A percentile compares a stretch with the other conserved stretches of the same genome.
These are phyloP conservation scores for Candida ponderosae DNA, from an alignment of 805 yeast genomes.

Conservation along the genomic window DNA sequence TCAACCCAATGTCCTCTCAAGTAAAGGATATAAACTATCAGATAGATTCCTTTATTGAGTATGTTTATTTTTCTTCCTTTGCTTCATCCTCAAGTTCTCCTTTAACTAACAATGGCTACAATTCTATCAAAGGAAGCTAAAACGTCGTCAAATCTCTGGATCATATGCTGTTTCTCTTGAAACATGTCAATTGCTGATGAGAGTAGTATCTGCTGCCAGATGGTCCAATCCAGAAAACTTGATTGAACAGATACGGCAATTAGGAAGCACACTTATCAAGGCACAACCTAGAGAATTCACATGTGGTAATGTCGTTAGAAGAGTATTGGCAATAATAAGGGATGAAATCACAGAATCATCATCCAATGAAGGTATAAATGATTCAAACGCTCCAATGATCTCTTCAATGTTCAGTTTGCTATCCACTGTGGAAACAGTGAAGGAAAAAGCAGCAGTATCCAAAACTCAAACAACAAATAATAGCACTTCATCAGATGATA, in stretches of 20 bases:
- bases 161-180: constrained; percentile 79
- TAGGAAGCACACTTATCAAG: constrained; percentile 61
- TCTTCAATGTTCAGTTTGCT: constrained; percentile 83
- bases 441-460: constrained; percentile 8
- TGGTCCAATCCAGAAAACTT: constrained; percentile 77
- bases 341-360: constrained; percentile 67
- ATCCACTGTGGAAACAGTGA: constrained; percentile 35
- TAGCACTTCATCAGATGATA: too few relatives aligned
- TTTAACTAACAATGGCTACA: constrained; percentile 1
- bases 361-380: constrained; percentile 13
- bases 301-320: constrained; percentile 83
- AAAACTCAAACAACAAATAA: constrained; percentile 13
- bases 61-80: constrained; percentile 1
- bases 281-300: constrained; percentile 89
- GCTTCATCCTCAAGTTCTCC: background rate
- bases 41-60: constrained; percentile 35
- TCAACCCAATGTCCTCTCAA: constrained; percentile 14
- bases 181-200: constrained; percentile 77
- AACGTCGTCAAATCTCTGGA: constrained; percentile 78
- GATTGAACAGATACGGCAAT: constrained; percentile 59
- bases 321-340: constrained; percentile 79
- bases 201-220: constrained; percentile 82
- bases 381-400: constrained; percentile 42
- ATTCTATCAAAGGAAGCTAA: constrained; percentile 35
- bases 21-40: constrained; percentile 28